phyloP scores from a whole-genome alignment of 768 basidiomycete genomes.

The Rhodotorula babjevae region DNA sequence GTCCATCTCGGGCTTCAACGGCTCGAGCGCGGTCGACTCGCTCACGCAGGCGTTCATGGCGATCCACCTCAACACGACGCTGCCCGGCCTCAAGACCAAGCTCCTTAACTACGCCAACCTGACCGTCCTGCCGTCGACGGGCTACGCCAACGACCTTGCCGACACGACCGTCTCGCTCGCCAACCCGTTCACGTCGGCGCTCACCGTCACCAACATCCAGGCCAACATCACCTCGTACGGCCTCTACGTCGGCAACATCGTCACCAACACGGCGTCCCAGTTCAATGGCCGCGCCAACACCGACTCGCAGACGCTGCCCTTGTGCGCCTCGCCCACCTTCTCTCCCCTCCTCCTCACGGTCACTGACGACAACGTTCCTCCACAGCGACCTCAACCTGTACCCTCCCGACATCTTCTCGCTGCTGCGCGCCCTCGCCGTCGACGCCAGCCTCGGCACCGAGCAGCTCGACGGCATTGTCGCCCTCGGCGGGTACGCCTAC shows the following conservation, averaged over 20 bases:
- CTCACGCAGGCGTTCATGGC: constrained; percentile 61
- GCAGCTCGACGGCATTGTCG: constrained; percentile 64
- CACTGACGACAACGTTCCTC: no score
- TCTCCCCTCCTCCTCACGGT: background rate
- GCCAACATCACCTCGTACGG: constrained; percentile 63
- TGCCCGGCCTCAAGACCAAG: constrained; percentile 61
- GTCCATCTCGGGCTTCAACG: constrained; percentile 44
- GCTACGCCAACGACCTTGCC: constrained; percentile 58
- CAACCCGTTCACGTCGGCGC: constrained; percentile 64
- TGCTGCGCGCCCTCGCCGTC: constrained; percentile 63
- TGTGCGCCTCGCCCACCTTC: constrained; percentile 7
- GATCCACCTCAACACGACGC: constrained; percentile 55
- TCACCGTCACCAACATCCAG: constrained; percentile 58
- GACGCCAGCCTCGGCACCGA: constrained; percentile 60
- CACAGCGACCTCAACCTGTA: constrained; percentile 65
- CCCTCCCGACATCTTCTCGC: constrained; percentile 61
- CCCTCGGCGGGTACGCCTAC: constrained; percentile 61
- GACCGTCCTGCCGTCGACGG: constrained; percentile 57
- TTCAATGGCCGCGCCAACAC: constrained; percentile 60
- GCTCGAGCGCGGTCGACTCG: constrained; percentile 60
- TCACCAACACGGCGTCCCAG: constrained; percentile 49
- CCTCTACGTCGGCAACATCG: constrained; percentile 61
- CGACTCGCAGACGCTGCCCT: constrained; percentile 55
- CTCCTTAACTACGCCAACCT: constrained; percentile 59
- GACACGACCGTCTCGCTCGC: constrained; percentile 48